Evolutionary conservation across 345 rosid species (phyloP).

Genomic region (Excoecaria agallocha): DNA sequence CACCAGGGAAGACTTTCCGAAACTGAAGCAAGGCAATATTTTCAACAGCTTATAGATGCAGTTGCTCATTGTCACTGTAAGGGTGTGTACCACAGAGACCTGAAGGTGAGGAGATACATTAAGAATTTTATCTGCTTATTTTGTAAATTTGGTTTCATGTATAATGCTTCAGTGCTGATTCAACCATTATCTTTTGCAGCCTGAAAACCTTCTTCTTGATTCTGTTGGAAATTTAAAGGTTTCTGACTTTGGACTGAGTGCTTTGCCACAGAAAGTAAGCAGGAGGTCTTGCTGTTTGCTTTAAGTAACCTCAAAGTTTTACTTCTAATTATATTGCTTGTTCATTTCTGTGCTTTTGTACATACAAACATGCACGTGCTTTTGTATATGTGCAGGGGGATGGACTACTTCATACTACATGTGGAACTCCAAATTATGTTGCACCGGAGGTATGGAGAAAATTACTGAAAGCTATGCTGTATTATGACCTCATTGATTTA

Average conservation of each 20-base stretch:
- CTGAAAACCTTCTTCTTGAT: constrained; percentile 77
- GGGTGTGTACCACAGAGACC: constrained; percentile 92
- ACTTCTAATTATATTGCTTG: background rate
- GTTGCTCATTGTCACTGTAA: constrained; percentile 80
- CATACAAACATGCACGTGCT: background rate
- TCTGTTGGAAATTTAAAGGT: constrained; percentile 61
- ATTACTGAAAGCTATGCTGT: background rate
- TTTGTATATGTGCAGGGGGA: constrained; percentile 40
- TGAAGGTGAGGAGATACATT: constrained; percentile 51
- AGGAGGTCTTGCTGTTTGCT: constrained; percentile 4
- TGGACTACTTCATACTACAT: constrained; percentile 76
- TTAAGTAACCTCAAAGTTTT: too few relatives aligned
- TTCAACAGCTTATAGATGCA: constrained; percentile 94
- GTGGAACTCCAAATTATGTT: constrained; percentile 93
- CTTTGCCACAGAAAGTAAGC: constrained; percentile 59
- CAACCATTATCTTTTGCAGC: constrained; percentile 37
- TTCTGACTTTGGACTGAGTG: constrained; percentile 82
- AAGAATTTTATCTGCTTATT: constrained; percentile 10
- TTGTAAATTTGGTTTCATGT: constrained; percentile 9
- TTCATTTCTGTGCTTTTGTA: background rate
- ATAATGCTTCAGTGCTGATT: constrained; percentile 20
- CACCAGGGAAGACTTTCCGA: constrained; percentile 66
- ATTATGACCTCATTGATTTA: too few relatives aligned
- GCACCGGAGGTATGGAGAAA: constrained; percentile 55
- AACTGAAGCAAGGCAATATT: constrained; percentile 66